Evolutionary conservation across 2,329 filamentous ascomycete species (phyloP).

Genomic region (Fusarium praegraminearum): DNA sequence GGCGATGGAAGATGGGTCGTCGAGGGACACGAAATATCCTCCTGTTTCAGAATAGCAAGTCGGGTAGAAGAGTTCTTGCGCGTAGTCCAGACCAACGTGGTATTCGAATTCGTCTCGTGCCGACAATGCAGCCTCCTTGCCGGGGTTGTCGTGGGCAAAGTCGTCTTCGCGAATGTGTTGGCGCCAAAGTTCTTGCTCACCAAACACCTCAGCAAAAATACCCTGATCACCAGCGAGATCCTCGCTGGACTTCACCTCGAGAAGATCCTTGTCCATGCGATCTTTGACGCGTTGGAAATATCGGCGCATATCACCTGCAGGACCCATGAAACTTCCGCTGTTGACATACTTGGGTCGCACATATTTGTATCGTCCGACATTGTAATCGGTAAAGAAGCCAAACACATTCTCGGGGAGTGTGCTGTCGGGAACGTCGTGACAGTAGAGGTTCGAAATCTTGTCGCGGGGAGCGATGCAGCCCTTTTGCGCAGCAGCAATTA

Average conservation of each 20-base stretch:
- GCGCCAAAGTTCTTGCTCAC: slow-evolving; percentile 47
- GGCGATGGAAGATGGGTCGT: slow-evolving; percentile 31
- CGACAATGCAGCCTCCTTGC: slow-evolving; percentile 28
- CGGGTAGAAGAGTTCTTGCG: slow-evolving; percentile 49
- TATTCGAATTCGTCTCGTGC: slow-evolving; percentile 43
- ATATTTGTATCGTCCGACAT: slow-evolving; percentile 32
- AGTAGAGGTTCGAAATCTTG: slow-evolving; percentile 44
- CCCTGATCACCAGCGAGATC: slow-evolving; percentile 50
- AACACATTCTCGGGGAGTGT: slow-evolving; percentile 41
- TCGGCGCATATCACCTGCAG: slow-evolving; percentile 45
- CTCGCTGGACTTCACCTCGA: slow-evolving; percentile 19
- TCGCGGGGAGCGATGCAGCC: slow-evolving; percentile 44
- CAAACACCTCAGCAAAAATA: slow-evolving; percentile 50
- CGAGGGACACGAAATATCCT: slow-evolving; percentile 43
- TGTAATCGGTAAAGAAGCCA: slow-evolving; percentile 42
- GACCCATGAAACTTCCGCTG: slow-evolving; percentile 49
- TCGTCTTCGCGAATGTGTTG: slow-evolving; percentile 25
- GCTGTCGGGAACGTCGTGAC: slow-evolving; percentile 42
- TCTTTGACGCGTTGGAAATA: slow-evolving; percentile 46
- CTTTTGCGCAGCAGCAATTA: slow-evolving; percentile 45
- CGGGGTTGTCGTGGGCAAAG: slow-evolving; percentile 25
- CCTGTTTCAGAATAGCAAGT: slow-evolving; percentile 48
- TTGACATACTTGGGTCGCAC: slow-evolving; percentile 49
- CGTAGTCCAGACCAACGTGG: slow-evolving; percentile 48
- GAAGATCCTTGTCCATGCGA: slow-evolving; percentile 43